Percentiles rank a stretch among this genome's conserved stretches.
Evolutionary conservation across 805 yeast genomes (phyloP).

Genomic region (Lachancea thermotolerans): DNA sequence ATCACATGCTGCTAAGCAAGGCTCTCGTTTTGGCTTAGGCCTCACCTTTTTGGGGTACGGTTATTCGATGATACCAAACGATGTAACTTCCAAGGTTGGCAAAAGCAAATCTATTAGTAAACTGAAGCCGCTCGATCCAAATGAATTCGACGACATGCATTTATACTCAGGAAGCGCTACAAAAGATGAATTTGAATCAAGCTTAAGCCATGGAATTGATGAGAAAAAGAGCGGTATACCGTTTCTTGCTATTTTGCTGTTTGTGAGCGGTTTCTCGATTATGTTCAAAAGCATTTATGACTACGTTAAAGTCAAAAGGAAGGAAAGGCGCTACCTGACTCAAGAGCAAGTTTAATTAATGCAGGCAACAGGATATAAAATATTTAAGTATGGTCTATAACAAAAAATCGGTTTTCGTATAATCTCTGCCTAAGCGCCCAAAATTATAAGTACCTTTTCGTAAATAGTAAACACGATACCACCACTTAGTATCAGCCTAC

Average conservation of each 20-base stretch:
- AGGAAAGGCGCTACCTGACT: slow-evolving; percentile 44
- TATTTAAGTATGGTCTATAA: slow-evolving; percentile 6
- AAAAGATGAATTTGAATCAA: slow-evolving; percentile 27
- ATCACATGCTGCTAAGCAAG: slow-evolving; percentile 95
- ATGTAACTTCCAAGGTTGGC: slow-evolving; percentile 29
- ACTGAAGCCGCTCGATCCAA: slow-evolving; percentile 53
- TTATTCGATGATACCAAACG: slow-evolving; percentile 45
- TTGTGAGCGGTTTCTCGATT: slow-evolving; percentile 62
- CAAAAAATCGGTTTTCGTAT: background rate
- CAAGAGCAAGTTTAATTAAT: slow-evolving; percentile 20
- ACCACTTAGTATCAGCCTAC: slow-evolving; percentile 86
- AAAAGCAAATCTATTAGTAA: slow-evolving; percentile 30
- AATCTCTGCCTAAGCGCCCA: slow-evolving; percentile 12
- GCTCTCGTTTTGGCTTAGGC: slow-evolving; percentile 89
- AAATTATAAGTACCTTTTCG: slow-evolving; percentile 66
- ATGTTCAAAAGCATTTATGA: slow-evolving; percentile 62
- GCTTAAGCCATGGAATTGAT: slow-evolving; percentile 26
- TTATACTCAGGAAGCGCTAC: slow-evolving; percentile 19
- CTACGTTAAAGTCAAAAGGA: slow-evolving; percentile 66
- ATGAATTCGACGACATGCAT: slow-evolving; percentile 41
- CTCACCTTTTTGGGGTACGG: slow-evolving; percentile 72
- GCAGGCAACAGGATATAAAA: slow-evolving; percentile 15
- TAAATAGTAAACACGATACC: slow-evolving; percentile 96
- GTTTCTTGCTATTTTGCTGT: slow-evolving; percentile 53
- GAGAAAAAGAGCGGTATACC: slow-evolving; percentile 37